Evolutionary conservation across 257 asterid genomes (phyloP).

Genomic region (Penstemon newberryi): DNA sequence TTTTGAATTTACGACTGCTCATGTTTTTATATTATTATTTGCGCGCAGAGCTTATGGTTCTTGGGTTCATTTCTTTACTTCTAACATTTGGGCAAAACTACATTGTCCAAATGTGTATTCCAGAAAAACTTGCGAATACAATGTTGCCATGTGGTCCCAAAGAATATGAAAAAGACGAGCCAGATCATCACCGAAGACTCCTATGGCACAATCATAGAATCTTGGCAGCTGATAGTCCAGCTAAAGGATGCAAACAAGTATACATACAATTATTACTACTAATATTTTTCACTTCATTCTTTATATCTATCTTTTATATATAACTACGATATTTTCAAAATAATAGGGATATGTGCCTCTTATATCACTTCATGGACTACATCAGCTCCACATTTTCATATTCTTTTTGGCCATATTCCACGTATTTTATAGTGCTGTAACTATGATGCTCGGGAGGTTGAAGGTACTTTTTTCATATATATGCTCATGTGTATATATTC

Average conservation of each 20-base stretch:
- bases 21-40: neutral
- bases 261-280: neutral
- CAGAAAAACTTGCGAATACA: constrained; percentile 36
- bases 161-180: neutral
- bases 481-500: neutral
- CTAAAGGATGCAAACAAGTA: constrained; percentile 45
- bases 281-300: neutral
- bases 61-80: constrained; percentile 53
- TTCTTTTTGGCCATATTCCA: constrained; percentile 82
- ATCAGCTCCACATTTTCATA: constrained; percentile 83
- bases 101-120: constrained; percentile 42
- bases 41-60: constrained; percentile 53
- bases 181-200: constrained; percentile 58
- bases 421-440: constrained; percentile 64
- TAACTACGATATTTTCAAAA: neutral
- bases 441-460: constrained; percentile 70
- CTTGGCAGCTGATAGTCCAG: constrained; percentile 47
- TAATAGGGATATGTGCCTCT: constrained; percentile 65
- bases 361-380: constrained; percentile 66
- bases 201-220: constrained; percentile 50
- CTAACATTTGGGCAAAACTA: constrained; percentile 45
- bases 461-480: constrained; percentile 42
- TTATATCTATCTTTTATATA: neutral
- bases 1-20: too few relatives aligned
- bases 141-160: constrained; percentile 47